Base-by-base conservation (phyloP, 106 monocot genomes). In the Iris macrosiphon region DNA sequence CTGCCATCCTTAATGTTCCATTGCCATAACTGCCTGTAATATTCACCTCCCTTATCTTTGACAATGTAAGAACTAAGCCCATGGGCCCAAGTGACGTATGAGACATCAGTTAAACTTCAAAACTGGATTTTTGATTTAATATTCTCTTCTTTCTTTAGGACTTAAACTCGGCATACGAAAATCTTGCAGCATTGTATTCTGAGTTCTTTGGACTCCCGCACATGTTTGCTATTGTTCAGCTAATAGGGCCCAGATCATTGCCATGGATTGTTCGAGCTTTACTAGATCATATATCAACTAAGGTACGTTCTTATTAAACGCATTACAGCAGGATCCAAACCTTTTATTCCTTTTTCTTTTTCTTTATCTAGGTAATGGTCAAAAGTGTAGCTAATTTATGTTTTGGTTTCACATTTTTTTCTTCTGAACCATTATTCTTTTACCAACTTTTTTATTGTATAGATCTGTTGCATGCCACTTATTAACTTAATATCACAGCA, bases 181-280 rank as follows among this genome's bases (percentile, higher is more conserved):
- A 73, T 66, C 27, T 83, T 59, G 58, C 87, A 52, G 78, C 42
- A 55, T 42, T 87, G 43, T 72, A 98, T 69, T 69, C 57, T 62
- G 90, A 81, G 28, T 98, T 90, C 64, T 90, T 98, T 71, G 96
- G 96, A 40, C 49, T 87, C 42, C 80, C 79, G 46, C 96, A 98
- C 65, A 87, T 98, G 81, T 71, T 70, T 83, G 90, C 96, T 49
- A 45, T 83, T 75, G 86, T 80, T 40, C 69, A 83, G 62, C 83
- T 91, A 64, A 32, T 98, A 20, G 90, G 96, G 20, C 60, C 79
- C 27, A 98, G 87, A 69, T 98, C 96, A 43, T 61, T 98, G 57
- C 90, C 96, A 33, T 85, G 82, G 75, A 80, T 98, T 55, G 78
- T 91, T 55, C 73, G 96, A 49, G 87, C 96, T 61, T 52, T 98